Percentiles rank a stretch among this genome's conserved stretches.
These are phyloP conservation scores for Nakazawaea ambrosiae DNA, from an alignment of 805 yeast species.

Conservation along the genomic window DNA sequence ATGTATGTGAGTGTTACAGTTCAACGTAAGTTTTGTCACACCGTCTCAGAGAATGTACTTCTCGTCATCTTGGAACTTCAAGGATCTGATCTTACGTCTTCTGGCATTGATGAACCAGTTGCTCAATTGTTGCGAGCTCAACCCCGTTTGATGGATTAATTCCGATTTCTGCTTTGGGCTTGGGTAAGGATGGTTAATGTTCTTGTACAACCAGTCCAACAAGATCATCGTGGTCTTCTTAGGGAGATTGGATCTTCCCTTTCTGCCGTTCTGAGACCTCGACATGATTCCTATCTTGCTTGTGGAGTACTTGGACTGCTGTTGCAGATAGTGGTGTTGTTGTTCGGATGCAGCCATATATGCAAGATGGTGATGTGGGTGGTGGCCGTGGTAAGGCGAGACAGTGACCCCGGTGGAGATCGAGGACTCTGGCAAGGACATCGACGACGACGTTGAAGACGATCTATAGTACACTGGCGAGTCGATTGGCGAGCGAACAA, in stretches of 20 bases:
- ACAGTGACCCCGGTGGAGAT: too few relatives aligned
- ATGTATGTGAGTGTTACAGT: too few relatives aligned
- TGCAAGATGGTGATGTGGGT: neutral
- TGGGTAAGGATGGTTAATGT: constrained; percentile 54
- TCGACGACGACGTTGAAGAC: constrained; percentile 5
- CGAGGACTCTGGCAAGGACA: neutral
- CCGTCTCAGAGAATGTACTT: constrained; percentile 6
- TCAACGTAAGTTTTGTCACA: too few relatives aligned
- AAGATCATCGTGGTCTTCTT: constrained; percentile 49
- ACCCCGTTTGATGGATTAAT: constrained; percentile 46
- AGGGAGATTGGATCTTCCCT: constrained; percentile 47
- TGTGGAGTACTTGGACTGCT: neutral
- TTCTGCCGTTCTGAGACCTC: constrained; percentile 17
- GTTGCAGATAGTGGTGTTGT: neutral
- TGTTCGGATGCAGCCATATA: neutral
- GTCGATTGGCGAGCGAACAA: constrained; percentile 7
- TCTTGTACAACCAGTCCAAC: constrained; percentile 48
- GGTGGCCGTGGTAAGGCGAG: too few relatives aligned
- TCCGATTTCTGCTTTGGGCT: constrained; percentile 50
- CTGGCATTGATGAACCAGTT: constrained; percentile 62
- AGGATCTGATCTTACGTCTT: constrained; percentile 42
- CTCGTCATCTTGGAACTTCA: constrained; percentile 9
- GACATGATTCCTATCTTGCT: constrained; percentile 6
- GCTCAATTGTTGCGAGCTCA: constrained; percentile 50
- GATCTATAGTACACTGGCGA: constrained; percentile 7